Percentiles rank a stretch among this genome's conserved stretches.
These are phyloP conservation scores for Citrus glauca DNA, from an alignment of 345 rosid genomes.

Conservation along the genomic window DNA sequence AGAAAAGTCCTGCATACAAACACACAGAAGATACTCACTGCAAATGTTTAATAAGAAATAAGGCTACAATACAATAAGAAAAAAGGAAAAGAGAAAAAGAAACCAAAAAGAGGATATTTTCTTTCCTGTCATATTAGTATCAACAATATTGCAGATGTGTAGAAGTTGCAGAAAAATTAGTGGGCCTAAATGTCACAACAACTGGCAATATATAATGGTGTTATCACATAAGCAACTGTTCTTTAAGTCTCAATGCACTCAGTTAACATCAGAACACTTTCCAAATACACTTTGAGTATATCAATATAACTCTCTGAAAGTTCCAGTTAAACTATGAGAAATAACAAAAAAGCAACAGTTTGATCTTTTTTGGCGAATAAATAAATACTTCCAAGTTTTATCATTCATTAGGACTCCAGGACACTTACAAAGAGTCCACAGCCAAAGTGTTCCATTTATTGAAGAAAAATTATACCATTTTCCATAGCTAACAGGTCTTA, in stretches of 20 bases:
- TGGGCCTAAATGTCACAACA: neutral
- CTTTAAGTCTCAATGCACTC: neutral
- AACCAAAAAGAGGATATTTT: neutral
- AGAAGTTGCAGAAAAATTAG: neutral
- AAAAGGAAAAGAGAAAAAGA: neutral
- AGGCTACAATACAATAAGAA: neutral
- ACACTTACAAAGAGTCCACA: neutral
- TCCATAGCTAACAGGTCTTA: neutral
- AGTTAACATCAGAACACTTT: neutral
- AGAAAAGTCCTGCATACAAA: conserved; percentile 68
- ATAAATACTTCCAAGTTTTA: neutral
- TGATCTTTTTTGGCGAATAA: neutral
- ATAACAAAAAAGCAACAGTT: neutral
- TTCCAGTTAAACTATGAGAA: neutral
- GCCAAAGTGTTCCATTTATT: neutral
- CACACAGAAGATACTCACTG: neutral
- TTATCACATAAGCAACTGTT: neutral
- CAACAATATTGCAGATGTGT: neutral
- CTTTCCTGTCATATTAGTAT: neutral
- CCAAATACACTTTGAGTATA: neutral
- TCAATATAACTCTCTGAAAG: neutral
- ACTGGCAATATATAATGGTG: neutral
- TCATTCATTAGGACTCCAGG: neutral
- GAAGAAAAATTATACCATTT: neutral
- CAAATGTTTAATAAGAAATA: conserved; percentile 9